These are phyloP conservation scores for Pseudogymnoascus sp. DNA, from an alignment of 2,329 filamentous ascomycete genomes.

Conservation along the genomic window DNA sequence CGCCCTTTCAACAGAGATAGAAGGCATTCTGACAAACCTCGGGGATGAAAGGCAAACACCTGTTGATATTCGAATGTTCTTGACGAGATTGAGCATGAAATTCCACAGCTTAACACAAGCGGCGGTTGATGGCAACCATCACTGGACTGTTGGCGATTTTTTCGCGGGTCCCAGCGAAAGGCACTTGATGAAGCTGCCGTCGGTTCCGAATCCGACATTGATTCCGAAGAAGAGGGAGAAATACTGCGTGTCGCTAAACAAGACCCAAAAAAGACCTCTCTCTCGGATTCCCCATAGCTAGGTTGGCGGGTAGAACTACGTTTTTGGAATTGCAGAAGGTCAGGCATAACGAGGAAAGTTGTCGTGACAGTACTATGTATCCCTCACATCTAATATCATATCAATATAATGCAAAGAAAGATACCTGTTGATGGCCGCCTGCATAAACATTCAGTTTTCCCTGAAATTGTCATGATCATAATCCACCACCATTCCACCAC, in stretches of 20 bases:
- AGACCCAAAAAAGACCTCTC: background rate
- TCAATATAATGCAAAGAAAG: background rate
- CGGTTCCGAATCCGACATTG: background rate
- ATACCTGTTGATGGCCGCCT: background rate
- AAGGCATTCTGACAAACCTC: too few species aligned
- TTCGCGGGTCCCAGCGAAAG: background rate
- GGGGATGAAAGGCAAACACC: too few species aligned
- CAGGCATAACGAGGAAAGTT: too few species aligned
- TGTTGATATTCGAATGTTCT: constrained; percentile 9
- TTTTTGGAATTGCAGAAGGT: too few species aligned
- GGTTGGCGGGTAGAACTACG: too few species aligned
- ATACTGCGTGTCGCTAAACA: background rate
- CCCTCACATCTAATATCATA: background rate
- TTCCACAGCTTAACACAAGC: constrained; percentile 22
- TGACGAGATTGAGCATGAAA: constrained; percentile 19
- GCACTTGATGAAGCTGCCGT: background rate
- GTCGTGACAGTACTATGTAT: background rate
- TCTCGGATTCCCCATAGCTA: too few species aligned
- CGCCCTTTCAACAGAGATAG: constrained; percentile 9
- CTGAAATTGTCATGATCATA: background rate
- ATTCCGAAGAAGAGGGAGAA: background rate
- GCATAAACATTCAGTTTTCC: background rate
- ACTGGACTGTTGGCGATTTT: constrained; percentile 11
- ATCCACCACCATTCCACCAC: background rate
- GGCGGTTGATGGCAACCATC: constrained; percentile 21